A percentile compares a stretch with the other conserved stretches of the same genome.
Conservation (phyloP, 2,329 filamentous ascomycete species). For the Hymenoscyphus occultus region DNA sequence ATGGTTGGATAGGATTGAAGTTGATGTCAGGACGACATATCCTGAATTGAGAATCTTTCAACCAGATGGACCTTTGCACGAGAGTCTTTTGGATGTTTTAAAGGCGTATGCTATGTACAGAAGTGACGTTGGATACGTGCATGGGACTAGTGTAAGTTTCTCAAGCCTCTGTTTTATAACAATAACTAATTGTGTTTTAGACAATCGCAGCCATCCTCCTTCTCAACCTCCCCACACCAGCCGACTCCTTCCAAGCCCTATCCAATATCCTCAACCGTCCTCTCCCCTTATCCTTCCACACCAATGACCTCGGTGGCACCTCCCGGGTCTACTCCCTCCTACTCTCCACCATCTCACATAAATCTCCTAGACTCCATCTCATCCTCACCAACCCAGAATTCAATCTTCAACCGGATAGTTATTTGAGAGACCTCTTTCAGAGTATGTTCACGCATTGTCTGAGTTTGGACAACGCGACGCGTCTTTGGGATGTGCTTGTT, state of each 20-base stretch:
- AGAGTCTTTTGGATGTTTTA: conserved; percentile 67
- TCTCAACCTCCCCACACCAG: conserved; percentile 63
- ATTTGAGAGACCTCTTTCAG: conserved; percentile 60
- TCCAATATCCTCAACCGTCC: conserved; percentile 77
- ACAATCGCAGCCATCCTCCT: conserved; percentile 71
- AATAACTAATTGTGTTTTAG: conserved; percentile 38
- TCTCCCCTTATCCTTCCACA: conserved; percentile 71
- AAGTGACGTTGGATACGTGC: conserved; percentile 74
- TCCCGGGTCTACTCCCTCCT: conserved; percentile 67
- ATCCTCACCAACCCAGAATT: conserved; percentile 56
- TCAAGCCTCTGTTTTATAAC: not conserved
- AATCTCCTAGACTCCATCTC: conserved; percentile 59
- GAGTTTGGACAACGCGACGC: conserved; percentile 65
- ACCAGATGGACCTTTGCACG: conserved; percentile 55
- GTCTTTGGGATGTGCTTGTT: conserved; percentile 79
- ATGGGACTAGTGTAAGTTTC: conserved; percentile 67
- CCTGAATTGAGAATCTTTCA: conserved; percentile 69
- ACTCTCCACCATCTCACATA: conserved; percentile 62
- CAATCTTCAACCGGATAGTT: conserved; percentile 48
- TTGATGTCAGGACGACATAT: conserved; percentile 66
- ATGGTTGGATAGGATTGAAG: conserved; percentile 62
- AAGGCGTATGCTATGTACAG: conserved; percentile 80
- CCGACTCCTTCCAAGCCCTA: conserved; percentile 66
- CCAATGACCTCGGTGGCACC: conserved; percentile 66
- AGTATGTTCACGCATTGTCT: conserved; percentile 62